Base-by-base conservation (phyloP, 179 eudicot genomes). In the Carnegiea gigantea region DNA sequence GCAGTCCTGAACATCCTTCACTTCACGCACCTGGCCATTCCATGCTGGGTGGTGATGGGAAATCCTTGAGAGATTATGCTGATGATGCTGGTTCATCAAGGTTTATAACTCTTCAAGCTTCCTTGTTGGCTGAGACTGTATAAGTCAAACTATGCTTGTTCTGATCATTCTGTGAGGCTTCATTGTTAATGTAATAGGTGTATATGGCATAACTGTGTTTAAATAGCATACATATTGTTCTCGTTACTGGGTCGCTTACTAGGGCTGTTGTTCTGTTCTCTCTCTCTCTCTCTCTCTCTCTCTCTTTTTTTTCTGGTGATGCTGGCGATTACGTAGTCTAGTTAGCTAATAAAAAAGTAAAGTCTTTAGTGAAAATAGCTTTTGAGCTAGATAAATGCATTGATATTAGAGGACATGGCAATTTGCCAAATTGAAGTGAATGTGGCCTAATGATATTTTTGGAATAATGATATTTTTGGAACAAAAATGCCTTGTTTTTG, bases 1-100 rank as follows among this genome's bases (percentile, higher is more conserved):
- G 82, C 91, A 97, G 99, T 82, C 99, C 98, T 60, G 99, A 95
- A 90, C 99, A 97, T 90, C 98, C 99, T 80, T 97, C 94, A 75
- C 80, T 89, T 48, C 95, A 92, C 48, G 85, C 89, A 82, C 96
- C 91, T 81, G 98, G 90, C 59, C 88, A 94, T 65, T 97, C 99
- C 73, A 91, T 97, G 98, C 97, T 97, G 81, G 89, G 99, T 48
- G 95, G 95, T 77, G 98, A 92, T 80, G 86, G 90, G 79, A 92
- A 91, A 85, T 86, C 97, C 44, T 86, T 89, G 76, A 83, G 92
- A 87, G 94, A 90, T 77, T 88, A 53, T 85, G 80, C 87, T 48
- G 91, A 92, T 77, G 94, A 91, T 71, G 83, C 89, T 73, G 89
- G 88, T 84, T 77, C 97, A 85, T 91, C 98, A 87, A 95, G 99